These are phyloP conservation scores for Rubus parviflorus DNA, from an alignment of 306 rosid species.

Conservation along the genomic window DNA sequence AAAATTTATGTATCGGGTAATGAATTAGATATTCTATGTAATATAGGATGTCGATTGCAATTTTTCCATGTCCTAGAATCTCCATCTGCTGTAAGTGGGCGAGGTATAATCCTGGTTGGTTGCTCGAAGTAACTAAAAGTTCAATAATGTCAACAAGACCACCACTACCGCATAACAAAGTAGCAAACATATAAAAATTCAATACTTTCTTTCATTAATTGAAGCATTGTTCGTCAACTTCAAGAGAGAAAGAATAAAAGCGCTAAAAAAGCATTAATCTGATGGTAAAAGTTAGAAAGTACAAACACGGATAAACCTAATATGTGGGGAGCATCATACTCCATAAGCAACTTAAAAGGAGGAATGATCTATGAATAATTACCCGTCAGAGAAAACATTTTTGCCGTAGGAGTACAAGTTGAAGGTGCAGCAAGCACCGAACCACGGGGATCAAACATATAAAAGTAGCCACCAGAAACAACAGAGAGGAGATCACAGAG, in stretches of 20 bases:
- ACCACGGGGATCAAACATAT: conserved; percentile 92
- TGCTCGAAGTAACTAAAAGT: too few species aligned
- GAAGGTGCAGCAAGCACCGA: conserved; percentile 69
- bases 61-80: too few species aligned
- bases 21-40: too few species aligned
- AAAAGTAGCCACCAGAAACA: conserved; percentile 81
- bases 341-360: not conserved
- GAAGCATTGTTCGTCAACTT: too few species aligned
- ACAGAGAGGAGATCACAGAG: conserved; percentile 79
- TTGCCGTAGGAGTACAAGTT: conserved; percentile 67
- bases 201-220: too few species aligned
- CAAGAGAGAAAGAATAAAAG: not conserved
- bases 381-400: conserved; percentile 88
- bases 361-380: conserved; percentile 14
- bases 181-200: too few species aligned
- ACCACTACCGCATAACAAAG: too few species aligned
- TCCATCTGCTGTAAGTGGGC: too few species aligned
- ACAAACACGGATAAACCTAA: not conserved
- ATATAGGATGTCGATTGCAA: too few species aligned
- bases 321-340: not conserved
- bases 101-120: too few species aligned
- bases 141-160: too few species aligned
- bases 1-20: too few species aligned
- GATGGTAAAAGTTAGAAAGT: not conserved
- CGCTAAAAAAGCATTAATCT: not conserved